Conservation (phyloP, 1,139 yeast genomes). For the Yamadazyma songkhlaensis region DNA sequence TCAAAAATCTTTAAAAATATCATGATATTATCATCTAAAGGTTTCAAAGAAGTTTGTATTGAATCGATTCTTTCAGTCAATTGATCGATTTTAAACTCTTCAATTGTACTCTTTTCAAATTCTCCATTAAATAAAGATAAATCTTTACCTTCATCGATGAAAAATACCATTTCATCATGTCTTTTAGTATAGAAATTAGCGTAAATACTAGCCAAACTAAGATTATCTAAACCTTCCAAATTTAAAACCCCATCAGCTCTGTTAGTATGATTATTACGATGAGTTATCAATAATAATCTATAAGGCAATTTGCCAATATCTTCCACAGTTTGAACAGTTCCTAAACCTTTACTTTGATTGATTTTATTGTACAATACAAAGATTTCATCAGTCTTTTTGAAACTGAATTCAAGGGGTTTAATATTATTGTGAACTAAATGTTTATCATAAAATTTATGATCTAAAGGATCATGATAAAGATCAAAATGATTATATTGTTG, state of each 20-base stretch:
- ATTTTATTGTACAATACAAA: slow-evolving; percentile 49
- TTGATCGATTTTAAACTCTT: slow-evolving; percentile 3
- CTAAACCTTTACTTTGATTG: slow-evolving; percentile 27
- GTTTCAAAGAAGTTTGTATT: neutral
- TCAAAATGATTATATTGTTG: slow-evolving; percentile 72
- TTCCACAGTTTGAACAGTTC: slow-evolving; percentile 18
- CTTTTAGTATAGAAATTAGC: slow-evolving; percentile 37
- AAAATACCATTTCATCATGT: slow-evolving; percentile 47
- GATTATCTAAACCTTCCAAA: slow-evolving; percentile 23
- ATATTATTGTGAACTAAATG: slow-evolving; percentile 41
- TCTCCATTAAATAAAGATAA: neutral
- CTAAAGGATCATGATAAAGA: slow-evolving; percentile 59
- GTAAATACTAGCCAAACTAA: slow-evolving; percentile 37
- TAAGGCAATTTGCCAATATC: slow-evolving; percentile 34
- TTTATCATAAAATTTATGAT: slow-evolving; percentile 44
- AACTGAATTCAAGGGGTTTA: slow-evolving; percentile 50
- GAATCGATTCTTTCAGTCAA: slow-evolving; percentile 1
- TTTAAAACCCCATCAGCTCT: slow-evolving; percentile 59
- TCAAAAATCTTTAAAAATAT: slow-evolving; percentile 75
- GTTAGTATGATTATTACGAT: slow-evolving; percentile 71
- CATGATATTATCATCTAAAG: slow-evolving; percentile 30
- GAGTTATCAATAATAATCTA: slow-evolving; percentile 63
- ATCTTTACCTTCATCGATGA: slow-evolving; percentile 35
- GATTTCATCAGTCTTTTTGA: slow-evolving; percentile 58
- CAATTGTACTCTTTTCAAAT: slow-evolving; percentile 12